Base-by-base conservation (phyloP, 371 early-diverging fungal genomes). In the Mortierella sp. region DNA sequence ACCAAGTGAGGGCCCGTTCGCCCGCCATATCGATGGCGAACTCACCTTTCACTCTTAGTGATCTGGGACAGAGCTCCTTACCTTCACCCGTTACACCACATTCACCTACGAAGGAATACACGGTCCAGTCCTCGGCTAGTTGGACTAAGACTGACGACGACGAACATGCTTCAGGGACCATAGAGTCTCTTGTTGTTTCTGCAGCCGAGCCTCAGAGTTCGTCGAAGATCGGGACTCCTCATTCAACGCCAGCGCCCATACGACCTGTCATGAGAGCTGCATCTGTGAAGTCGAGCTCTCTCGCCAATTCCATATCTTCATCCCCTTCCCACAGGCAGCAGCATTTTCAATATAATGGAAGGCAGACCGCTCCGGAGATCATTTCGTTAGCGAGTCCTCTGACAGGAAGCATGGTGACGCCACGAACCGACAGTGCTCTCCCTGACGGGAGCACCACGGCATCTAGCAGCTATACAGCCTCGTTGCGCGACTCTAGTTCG, bases 11-110 rank as follows among this genome's bases (percentile, higher is more conserved):
- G 9, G 64, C 64, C 27, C 64, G 64, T 15, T 64, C 64, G 7
- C 64, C 64, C 5, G 64, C 64, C 6, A 64, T 64, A 24, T 64
- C 64, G 37, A 64, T 64, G 64, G 44, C 57, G n/a, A 64, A 34
- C 43, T 27, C 57, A 5, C 51, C 64, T 4, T 64, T 56, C 56
- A 32, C 32, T 11, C 44, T 64, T 21, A 50, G 41, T 3, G 50
- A 50, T 50, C 50, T 64, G 3, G 50, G 50, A 30, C 56, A 32
- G 28, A 28, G 32, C 7, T 28, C 51, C 8, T 17, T n/a, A 6
- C 31, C 31, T 19, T 34, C 48, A 1, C 32, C 59, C 11, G 24
- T 34, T 7, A 34, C 49, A 8, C 49, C 37, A 23, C 48, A 47
- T 8, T 37, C 59, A 1, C 49, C 59, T 4, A 5, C 26, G 23